Evolutionary conservation across 176 grass and related monocot genomes (phyloP).

Genomic region (Themeda triandra): DNA sequence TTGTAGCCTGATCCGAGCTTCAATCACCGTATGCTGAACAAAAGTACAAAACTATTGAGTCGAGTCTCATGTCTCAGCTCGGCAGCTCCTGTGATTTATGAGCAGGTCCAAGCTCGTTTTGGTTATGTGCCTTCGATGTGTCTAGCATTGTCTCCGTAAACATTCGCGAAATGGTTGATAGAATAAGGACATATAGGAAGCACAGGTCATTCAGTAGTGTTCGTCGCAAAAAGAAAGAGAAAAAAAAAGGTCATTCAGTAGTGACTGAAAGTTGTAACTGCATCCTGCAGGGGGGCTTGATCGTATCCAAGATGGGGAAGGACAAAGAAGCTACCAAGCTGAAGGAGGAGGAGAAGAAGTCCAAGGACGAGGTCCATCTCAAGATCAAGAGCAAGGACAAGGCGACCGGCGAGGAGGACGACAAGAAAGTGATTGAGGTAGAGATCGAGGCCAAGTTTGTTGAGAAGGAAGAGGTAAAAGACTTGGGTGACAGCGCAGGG

Average conservation of each 20-base stretch:
- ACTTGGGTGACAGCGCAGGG: not conserved
- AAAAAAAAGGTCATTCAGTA: too few relatives aligned
- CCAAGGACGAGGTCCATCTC: slow-evolving; percentile 55
- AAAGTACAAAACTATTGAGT: too few relatives aligned
- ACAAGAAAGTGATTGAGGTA: slow-evolving; percentile 52
- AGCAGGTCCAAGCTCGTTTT: not conserved
- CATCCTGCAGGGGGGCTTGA: not conserved
- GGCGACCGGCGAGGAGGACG: slow-evolving; percentile 12
- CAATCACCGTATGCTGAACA: not conserved
- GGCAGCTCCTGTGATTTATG: not conserved
- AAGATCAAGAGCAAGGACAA: slow-evolving; percentile 69
- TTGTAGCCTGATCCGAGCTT: not conserved
- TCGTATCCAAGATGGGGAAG: slow-evolving; percentile 38
- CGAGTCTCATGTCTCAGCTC: too few relatives aligned
- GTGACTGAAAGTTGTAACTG: not conserved
- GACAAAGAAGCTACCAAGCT: slow-evolving; percentile 19
- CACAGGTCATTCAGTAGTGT: too few relatives aligned
- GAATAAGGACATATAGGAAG: not conserved
- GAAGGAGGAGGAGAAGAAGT: slow-evolving; percentile 43
- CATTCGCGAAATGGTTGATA: not conserved
- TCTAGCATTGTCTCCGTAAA: not conserved
- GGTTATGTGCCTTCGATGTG: not conserved
- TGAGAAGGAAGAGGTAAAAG: slow-evolving; percentile 55
- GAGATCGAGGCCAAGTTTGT: slow-evolving; percentile 47
- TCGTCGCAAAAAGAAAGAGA: too few relatives aligned